Base-by-base conservation (phyloP, 2,329 filamentous ascomycete species). In the Sordariomycetes sp. region DNA sequence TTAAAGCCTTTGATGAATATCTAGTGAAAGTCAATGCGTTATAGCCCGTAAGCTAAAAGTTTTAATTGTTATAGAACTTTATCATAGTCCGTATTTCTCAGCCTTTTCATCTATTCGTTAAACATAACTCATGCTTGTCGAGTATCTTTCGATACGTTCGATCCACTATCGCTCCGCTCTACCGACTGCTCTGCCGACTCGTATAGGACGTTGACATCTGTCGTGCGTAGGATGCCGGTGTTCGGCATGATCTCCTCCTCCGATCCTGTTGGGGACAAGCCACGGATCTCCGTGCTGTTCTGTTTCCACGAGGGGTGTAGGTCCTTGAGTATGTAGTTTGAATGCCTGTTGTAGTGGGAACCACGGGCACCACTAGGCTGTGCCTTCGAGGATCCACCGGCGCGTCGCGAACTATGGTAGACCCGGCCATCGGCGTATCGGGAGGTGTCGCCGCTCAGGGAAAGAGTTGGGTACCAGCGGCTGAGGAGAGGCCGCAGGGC, bases 161-260 rank as follows among this genome's bases (percentile, higher is more conserved):
- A 50, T 22, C 45, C 45, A 24, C 20, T 50, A 24, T 50, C 45
- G 45, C 45, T 50, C 45, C 45, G n/a, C 45, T 22, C 45, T 24
- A 12, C n/a, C 45, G 45, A 50, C 45, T 50, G 45, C 45, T 24
- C 45, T 20, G 45, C 45, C 45, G 45, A 24, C 45, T 50, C 45
- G n/a, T 50, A 50, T 12, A 50, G 3, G 45, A 50, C 45, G 45
- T 50, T 22, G 12, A 56, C 39, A 13, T 56, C 39, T 32, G 54
- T 56, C 10, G 69, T 71, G 42, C 69, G 64, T 54, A 72, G 61
- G 36, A 72, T 72, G 42, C 70, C 69, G 54, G 70, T 68, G 60
- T 70, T 68, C 2, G 69, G 67, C 65, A 72, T 70, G 48, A 71
- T 71, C 59, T 71, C 69, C 61, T 72, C 69, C 61, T 72, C 68